These are phyloP conservation scores for Boletellus sp. DNA, from an alignment of 768 basidiomycete genomes.

Conservation along the genomic window DNA sequence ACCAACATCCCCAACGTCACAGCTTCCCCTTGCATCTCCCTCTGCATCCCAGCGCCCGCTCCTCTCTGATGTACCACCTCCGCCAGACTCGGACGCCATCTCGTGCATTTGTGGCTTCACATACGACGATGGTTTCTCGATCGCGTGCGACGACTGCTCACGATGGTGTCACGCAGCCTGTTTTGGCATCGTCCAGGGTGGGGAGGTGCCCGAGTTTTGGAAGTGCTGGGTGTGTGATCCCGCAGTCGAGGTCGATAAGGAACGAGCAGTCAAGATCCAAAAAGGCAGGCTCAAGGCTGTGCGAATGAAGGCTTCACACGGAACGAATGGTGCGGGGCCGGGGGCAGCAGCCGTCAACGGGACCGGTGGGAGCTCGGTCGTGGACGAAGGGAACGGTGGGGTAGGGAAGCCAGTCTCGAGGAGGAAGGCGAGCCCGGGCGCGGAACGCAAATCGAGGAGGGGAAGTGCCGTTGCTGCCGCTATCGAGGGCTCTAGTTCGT, in stretches of 20 bases:
- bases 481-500: constrained; percentile 31
- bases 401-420: constrained; percentile 27
- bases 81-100: constrained; percentile 45
- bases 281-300: constrained; percentile 35
- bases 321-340: constrained; percentile 16
- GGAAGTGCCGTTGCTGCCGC: constrained; percentile 34
- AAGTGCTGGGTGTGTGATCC: constrained; percentile 69
- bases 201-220: constrained; percentile 69
- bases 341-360: constrained; percentile 21
- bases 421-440: constrained; percentile 37
- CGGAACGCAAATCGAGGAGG: constrained; percentile 37
- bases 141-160: constrained; percentile 79
- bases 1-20: constrained; percentile 13
- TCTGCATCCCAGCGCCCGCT: constrained; percentile 22
- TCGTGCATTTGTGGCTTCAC: constrained; percentile 72
- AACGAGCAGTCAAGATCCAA: constrained; percentile 46
- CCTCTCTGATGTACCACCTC: constrained; percentile 19
- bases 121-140: constrained; percentile 80
- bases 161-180: constrained; percentile 86
- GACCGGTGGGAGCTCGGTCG: constrained; percentile 4
- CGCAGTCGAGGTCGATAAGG: constrained; percentile 40
- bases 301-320: constrained; percentile 27
- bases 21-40: constrained; percentile 15
- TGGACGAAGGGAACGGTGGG: constrained; percentile 15
- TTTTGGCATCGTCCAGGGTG: constrained; percentile 55